phyloP scores from a whole-genome alignment of 176 grass and related monocot genomes.

The Rhynchospora tenuis region DNA sequence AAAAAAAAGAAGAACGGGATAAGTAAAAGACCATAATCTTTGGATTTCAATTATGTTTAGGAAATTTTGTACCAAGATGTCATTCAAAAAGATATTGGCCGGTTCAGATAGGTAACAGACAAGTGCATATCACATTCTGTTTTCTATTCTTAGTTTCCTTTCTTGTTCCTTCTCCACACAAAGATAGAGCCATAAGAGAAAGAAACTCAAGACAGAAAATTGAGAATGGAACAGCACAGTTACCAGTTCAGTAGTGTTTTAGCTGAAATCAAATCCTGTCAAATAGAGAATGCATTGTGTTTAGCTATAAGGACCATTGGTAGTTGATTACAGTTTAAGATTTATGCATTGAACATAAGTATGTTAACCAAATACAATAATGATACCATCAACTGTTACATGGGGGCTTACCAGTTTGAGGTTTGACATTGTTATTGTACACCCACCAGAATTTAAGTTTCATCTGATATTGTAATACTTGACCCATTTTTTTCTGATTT shows the following conservation, averaged over 20 bases:
- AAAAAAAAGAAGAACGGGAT: not conserved
- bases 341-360: not conserved
- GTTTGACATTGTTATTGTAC: not conserved
- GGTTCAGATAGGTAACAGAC: not conserved
- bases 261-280: not conserved
- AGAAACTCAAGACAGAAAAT: not conserved
- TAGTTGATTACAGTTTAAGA: not conserved
- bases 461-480: not conserved
- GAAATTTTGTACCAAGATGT: not conserved
- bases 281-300: not conserved
- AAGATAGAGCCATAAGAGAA: not conserved
- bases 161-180: not conserved
- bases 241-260: not conserved
- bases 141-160: not conserved
- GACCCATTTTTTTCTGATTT: not conserved
- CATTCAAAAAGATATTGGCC: not conserved
- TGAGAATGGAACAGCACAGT: not conserved
- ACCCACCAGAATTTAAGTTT: not conserved
- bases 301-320: too few species aligned
- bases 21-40: not conserved
- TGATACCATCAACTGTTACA: not conserved
- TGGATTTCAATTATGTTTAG: not conserved
- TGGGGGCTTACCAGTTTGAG: not conserved
- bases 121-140: not conserved
- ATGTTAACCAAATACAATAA: not conserved